Evolutionary conservation across 768 basidiomycete genomes (phyloP).

Genomic region (Tephrocybe sp.): DNA sequence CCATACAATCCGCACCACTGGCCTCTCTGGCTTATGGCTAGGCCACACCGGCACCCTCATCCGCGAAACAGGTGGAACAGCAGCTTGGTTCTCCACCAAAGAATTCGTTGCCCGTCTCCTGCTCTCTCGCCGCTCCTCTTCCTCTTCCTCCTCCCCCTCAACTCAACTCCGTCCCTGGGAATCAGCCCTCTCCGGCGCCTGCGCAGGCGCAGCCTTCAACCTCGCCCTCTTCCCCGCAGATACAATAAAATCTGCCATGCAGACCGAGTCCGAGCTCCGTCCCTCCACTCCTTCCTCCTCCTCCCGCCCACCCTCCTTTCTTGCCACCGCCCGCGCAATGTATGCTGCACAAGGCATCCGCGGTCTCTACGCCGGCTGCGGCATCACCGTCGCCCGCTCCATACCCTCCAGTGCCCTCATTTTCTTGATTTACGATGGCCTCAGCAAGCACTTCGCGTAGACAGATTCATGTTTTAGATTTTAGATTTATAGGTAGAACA

Average conservation of each 20-base stretch:
- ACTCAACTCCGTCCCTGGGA: constrained; percentile 82
- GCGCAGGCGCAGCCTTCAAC: constrained; percentile 84
- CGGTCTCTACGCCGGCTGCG: constrained; percentile 87
- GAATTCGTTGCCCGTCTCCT: constrained; percentile 71
- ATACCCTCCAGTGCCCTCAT: constrained; percentile 89
- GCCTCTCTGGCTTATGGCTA: constrained; percentile 90
- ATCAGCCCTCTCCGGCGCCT: constrained; percentile 82
- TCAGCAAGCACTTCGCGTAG: constrained; percentile 42
- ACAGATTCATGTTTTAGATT: too few species aligned
- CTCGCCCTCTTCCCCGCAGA: constrained; percentile 94
- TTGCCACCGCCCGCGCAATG: constrained; percentile 64
- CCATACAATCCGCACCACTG: constrained; percentile 62
- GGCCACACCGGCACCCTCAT: constrained; percentile 93
- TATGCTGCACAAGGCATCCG: constrained; percentile 70
- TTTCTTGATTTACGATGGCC: constrained; percentile 84
- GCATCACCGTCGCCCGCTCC: constrained; percentile 79
- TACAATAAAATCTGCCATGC: constrained; percentile 91
- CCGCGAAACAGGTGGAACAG: constrained; percentile 88
- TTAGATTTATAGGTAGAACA: too few species aligned
- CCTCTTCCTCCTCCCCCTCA: too few species aligned
- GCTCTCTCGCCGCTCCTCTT: constrained; percentile 53
- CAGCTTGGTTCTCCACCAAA: constrained; percentile 91
- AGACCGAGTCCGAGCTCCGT: constrained; percentile 88
- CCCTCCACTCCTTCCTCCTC: constrained; percentile 60
- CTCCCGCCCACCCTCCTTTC: constrained; percentile 53